Percentiles rank a stretch among this genome's conserved stretches.
phyloP scores from a whole-genome alignment of 345 rosid species.

The Sisymbrium altissimum region DNA sequence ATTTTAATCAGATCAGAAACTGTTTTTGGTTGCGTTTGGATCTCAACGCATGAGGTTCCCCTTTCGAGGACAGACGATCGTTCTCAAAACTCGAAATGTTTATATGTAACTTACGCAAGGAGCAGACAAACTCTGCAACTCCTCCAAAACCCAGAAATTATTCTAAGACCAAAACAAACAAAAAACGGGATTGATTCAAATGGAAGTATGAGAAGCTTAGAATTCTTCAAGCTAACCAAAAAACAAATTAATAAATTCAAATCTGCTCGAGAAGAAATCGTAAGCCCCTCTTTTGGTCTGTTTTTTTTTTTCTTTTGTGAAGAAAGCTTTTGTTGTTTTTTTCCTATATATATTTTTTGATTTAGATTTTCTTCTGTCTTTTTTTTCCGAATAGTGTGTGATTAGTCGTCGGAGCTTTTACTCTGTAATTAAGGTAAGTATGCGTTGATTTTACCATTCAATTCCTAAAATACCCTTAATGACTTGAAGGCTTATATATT shows the following conservation, averaged over 20 bases:
- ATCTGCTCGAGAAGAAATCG: slow-evolving; percentile 36
- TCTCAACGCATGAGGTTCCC: slow-evolving; percentile 36
- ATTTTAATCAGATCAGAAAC: slow-evolving; percentile 19
- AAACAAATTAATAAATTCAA: background rate
- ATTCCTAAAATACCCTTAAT: background rate
- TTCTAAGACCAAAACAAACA: background rate
- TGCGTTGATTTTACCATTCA: slow-evolving; percentile 22
- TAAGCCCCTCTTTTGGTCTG: slow-evolving; percentile 30
- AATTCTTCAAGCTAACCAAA: slow-evolving; percentile 32
- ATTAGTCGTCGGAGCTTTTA: slow-evolving; percentile 20
- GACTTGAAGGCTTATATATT: background rate
- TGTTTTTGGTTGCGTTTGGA: slow-evolving; percentile 30
- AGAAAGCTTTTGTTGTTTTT: background rate
- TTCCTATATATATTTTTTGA: background rate
- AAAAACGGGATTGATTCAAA: background rate
- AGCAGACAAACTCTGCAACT: slow-evolving; percentile 20
- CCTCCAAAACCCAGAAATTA: background rate
- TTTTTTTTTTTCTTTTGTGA: background rate
- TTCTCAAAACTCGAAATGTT: slow-evolving; percentile 21
- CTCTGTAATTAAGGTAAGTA: slow-evolving; percentile 23
- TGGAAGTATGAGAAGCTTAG: slow-evolving; percentile 38
- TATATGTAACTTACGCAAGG: slow-evolving; percentile 11
- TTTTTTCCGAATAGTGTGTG: background rate
- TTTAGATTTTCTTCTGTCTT: background rate
- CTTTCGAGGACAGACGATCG: slow-evolving; percentile 28